Base-by-base conservation (phyloP, 139 green algal genomes). In the Pseudopediastrum boryanum region DNA sequence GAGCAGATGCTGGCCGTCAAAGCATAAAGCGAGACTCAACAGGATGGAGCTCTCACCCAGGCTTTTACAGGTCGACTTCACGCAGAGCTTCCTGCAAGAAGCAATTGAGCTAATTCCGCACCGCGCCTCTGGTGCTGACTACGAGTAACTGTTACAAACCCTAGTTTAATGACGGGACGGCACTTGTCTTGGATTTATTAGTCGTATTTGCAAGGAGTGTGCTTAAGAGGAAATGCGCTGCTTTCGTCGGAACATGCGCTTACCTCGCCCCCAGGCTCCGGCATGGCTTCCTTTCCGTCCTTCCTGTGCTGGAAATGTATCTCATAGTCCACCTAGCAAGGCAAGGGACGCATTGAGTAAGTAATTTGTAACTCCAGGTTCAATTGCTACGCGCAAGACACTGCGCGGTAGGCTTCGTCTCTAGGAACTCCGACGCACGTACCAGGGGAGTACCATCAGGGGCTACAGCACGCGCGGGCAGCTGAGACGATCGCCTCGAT, bases 321-420 rank as follows among this genome's bases (percentile, higher is more conserved):
- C 50, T 90, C 80, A 74, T 94, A 95, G 61, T 96, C 92, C 23
- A 84, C 85, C 90, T 95, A 27, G 52, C 5, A 52, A 13, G 46
- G 25, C n/a, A 21, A 70, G 21, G 42, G 52, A 38, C 38, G 12
- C 2, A 3, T 62, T 75, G 23, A 29, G 41, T 39, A 19, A 42
- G 38, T 19, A 71, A 41, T 43, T 23, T 10, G 33, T 21, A 23
- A n/a, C n/a, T n/a, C n/a, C 62, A 13, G 25, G 56, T 39, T 8
- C 19, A 8, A 39, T 27, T 65, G 56, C 9, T 38, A n/a, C 56
- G 56, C 56, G 35, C 25, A 31, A 8, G 56, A 8, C 19, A n/a
- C 56, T 38, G 56, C 8, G 56, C 8, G 56, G 35, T 8, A n/a
- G 9, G 56, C 56, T 65, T 8, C 56, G 25, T 65, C 8, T 23